A percentile compares a stretch with the other conserved stretches of the same genome.
phyloP scores from a whole-genome alignment of 2,329 filamentous ascomycete species.

The Exophiala sideris region DNA sequence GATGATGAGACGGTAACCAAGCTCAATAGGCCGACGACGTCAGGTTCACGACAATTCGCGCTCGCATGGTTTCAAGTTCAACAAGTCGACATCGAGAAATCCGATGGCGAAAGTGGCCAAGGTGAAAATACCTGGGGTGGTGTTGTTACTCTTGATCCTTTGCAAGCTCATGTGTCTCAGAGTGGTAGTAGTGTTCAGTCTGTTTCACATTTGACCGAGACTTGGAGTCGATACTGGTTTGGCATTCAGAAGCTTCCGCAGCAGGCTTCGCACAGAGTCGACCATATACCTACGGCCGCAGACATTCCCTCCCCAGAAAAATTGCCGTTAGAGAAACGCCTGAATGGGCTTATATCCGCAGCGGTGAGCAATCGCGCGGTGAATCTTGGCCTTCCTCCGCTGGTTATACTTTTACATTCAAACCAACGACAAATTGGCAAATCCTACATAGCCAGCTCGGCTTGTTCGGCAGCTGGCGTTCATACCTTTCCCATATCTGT shows the following conservation, averaged over 20 bases:
- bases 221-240: constrained; percentile 86
- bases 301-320: constrained; percentile 45
- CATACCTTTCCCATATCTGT: constrained; percentile 87
- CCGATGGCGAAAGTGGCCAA: constrained; percentile 51
- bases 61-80: constrained; percentile 81
- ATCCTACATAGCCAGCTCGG: constrained; percentile 68
- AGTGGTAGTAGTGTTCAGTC: constrained; percentile 82
- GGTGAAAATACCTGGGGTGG: constrained; percentile 73
- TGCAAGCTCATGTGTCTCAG: constrained; percentile 84
- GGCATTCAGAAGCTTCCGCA: constrained; percentile 67
- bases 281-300: constrained; percentile 32
- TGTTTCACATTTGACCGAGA: constrained; percentile 71
- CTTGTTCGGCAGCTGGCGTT: constrained; percentile 83
- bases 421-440: constrained; percentile 94
- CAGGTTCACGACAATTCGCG: constrained; percentile 16
- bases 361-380: constrained; percentile 85
- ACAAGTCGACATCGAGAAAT: constrained; percentile 18
- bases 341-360: constrained; percentile 81
- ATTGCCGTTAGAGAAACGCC: constrained; percentile 62
- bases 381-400: constrained; percentile 78
- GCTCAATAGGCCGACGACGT: constrained; percentile 32
- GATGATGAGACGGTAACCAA: constrained; percentile 65
- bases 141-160: constrained; percentile 79
- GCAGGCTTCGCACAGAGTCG: constrained; percentile 32
- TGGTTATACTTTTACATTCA: constrained; percentile 83